Base-by-base conservation (phyloP, 2,329 filamentous ascomycete genomes). In the Cryphonectria naterciae region DNA sequence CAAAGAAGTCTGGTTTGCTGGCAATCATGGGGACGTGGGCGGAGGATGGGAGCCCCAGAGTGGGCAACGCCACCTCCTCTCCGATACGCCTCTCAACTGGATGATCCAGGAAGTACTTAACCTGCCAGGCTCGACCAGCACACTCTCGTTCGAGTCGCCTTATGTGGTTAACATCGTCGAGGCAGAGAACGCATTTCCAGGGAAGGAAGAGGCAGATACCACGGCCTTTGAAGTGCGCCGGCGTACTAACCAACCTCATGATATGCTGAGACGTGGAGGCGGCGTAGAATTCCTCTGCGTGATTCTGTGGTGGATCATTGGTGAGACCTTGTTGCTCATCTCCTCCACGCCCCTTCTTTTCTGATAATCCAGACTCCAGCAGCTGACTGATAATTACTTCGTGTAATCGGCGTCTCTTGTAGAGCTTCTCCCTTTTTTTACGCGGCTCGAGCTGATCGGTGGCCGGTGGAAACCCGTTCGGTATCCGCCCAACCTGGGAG, bases 1-100 rank as follows among this genome's bases (percentile, higher is more conserved):
- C 43, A 83, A 83, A 64, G 86, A 88, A 72, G 84, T 88, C 61
- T 88, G 86, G 85, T 88, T 88, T 72, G 82, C 86, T 0, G 86
- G 86, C 1, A 83, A 83, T 68, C 86, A 88, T 69, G 83, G 83
- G 13, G 85, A 88, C 68, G 81, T 88, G 13, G 86, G 86, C 1
- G 86, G 86, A 0, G 86, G 86, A 0, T 88, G 85, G 83, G 75
- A 73, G 39, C 77, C 81, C 25, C 70, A 81, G 1, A 71, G 75
- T 1, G 64, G 74, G 0, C 81, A 83, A 32, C 78, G 76, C 0
- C 77, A 83, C 54, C 83, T 84, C 75, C 78, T 87, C 77, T 86
- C 84, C 35, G 85, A 87, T 71, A 81, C 86, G 28, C 81, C 85
- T 1, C 78, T 87, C 1, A 81, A 81, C 11, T 87, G 85, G 85